phyloP scores from a whole-genome alignment of 495 filamentous ascomycete genomes.

The Staphylotrichum tortipilum region DNA sequence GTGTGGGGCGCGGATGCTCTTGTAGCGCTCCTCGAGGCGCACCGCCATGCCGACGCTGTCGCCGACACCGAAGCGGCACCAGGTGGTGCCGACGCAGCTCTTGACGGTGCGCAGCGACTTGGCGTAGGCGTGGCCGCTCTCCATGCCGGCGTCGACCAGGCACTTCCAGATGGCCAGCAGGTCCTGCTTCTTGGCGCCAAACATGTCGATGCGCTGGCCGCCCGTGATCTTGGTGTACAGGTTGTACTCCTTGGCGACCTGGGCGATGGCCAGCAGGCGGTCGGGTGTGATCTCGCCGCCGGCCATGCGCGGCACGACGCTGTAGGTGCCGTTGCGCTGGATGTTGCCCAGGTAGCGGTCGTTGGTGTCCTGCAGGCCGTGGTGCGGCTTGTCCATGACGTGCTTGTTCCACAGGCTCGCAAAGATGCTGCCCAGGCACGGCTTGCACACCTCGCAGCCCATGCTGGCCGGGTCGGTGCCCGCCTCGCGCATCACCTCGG shows the following conservation, averaged over 20 bases:
- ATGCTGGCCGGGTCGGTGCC: conserved; percentile 65
- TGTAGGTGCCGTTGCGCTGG: conserved; percentile 89
- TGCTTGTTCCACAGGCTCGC: conserved; percentile 80
- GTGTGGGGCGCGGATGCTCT: conserved; percentile 81
- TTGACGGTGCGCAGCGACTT: conserved; percentile 90
- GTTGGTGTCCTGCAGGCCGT: conserved; percentile 90
- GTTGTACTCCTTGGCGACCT: conserved; percentile 79
- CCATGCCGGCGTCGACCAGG: conserved; percentile 85
- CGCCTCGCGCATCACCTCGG: conserved; percentile 73
- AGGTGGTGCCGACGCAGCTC: conserved; percentile 89
- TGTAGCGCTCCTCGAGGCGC: conserved; percentile 86
- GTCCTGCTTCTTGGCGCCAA: conserved; percentile 88
- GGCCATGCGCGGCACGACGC: conserved; percentile 76
- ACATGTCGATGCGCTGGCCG: conserved; percentile 93
- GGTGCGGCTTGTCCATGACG: conserved; percentile 63
- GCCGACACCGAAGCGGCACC: conserved; percentile 89
- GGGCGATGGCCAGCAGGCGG: conserved; percentile 79
- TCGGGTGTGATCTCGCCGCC: conserved; percentile 90
- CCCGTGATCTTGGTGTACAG: conserved; percentile 96
- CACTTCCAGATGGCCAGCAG: conserved; percentile 80
- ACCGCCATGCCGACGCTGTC: conserved; percentile 98
- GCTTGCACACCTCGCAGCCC: conserved; percentile 93
- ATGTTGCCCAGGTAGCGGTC: conserved; percentile 92
- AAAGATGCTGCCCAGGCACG: conserved; percentile 76
- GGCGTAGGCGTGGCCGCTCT: conserved; percentile 90